These are phyloP conservation scores for Lachnellula subtilissima DNA, from an alignment of 2,329 filamentous ascomycete genomes.

Conservation along the genomic window DNA sequence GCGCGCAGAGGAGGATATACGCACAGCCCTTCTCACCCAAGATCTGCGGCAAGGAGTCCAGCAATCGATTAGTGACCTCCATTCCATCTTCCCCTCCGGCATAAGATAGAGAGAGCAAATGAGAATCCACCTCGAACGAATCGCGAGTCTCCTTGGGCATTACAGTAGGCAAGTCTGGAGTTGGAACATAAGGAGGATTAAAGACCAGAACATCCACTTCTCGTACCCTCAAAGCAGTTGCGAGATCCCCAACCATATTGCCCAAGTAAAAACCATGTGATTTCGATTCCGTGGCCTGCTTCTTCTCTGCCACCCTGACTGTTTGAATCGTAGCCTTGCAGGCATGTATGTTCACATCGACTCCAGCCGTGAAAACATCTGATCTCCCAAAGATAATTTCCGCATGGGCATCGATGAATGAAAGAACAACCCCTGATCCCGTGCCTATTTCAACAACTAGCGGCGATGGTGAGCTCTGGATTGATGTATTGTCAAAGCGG, in stretches of 20 bases:
- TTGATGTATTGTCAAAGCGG: conserved; percentile 10
- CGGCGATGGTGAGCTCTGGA: conserved; percentile 40
- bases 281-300: conserved; percentile 31
- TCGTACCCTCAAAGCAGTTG: conserved; percentile 51
- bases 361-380: conserved; percentile 66
- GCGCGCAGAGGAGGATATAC: conserved; percentile 83
- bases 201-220: conserved; percentile 83
- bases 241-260: conserved; percentile 66
- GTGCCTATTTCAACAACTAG: conserved; percentile 82
- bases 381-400: conserved; percentile 64
- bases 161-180: conserved; percentile 62
- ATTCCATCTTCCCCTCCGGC: conserved; percentile 88
- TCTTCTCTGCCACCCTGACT: conserved; percentile 45
- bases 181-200: conserved; percentile 96
- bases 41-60: conserved; percentile 62
- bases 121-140: conserved; percentile 73
- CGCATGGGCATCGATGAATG: conserved; percentile 77
- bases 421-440: conserved; percentile 90
- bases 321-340: conserved; percentile 72
- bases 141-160: conserved; percentile 31
- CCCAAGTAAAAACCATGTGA: conserved; percentile 54
- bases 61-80: conserved; percentile 80
- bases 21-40: conserved; percentile 68
- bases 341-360: conserved; percentile 83
- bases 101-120: conserved; percentile 79